phyloP scores from a whole-genome alignment of 768 basidiomycete species.

The Suillus brevipes region DNA sequence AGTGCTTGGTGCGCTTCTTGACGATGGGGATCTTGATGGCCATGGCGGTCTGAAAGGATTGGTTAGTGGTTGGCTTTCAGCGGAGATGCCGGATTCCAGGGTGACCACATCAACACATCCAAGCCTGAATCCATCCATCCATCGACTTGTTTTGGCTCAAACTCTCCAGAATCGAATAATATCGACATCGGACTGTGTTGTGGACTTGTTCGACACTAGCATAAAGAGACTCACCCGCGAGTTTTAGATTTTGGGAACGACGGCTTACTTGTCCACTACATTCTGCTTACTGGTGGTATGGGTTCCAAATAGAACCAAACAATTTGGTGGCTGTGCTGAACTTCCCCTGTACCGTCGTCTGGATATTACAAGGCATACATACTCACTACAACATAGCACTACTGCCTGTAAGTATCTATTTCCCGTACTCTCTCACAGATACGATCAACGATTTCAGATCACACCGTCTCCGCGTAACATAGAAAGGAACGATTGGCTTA shows the following conservation, averaged over 20 bases:
- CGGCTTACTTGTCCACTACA: constrained; percentile 28
- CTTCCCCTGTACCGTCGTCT: not conserved
- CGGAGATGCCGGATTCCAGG: not conserved
- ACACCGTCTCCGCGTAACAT: not conserved
- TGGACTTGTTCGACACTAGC: constrained; percentile 17
- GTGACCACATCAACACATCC: constrained; percentile 22
- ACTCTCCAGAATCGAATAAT: constrained; percentile 1
- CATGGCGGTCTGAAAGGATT: constrained; percentile 38
- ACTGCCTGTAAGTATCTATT: not conserved
- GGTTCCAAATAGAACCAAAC: constrained; percentile 4
- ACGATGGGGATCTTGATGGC: constrained; percentile 66
- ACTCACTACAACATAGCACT: not conserved
- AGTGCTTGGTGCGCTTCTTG: constrained; percentile 96
- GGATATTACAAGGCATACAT: no score
- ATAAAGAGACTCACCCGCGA: constrained; percentile 47
- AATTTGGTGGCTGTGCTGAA: not conserved
- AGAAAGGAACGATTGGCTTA: not conserved
- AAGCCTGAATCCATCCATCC: constrained; percentile 24
- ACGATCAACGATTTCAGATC: not conserved
- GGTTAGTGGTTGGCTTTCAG: constrained; percentile 16
- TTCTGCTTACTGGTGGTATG: not conserved
- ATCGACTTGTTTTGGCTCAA: constrained; percentile 8
- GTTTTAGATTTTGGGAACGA: constrained; percentile 51
- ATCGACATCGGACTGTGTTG: not conserved
- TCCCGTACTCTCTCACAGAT: not conserved